Evolutionary conservation across 1,139 yeast species (phyloP).

Genomic region (Yamadazyma oceani): DNA sequence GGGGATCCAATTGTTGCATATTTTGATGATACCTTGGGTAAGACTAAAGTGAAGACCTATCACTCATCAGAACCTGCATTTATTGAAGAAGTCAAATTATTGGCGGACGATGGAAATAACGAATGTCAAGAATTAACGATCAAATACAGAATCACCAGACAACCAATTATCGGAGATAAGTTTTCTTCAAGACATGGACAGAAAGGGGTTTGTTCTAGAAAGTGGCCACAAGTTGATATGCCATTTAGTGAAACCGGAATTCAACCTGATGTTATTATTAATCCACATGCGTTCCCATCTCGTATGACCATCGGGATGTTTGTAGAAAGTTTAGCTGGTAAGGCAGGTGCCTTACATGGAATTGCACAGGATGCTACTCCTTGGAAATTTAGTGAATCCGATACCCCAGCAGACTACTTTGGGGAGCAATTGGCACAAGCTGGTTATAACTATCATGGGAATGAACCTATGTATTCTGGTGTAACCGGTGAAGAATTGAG

Average conservation of each 20-base stretch:
- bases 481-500: conserved; percentile 97
- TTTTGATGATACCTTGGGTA: conserved; percentile 87
- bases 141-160: conserved; percentile 87
- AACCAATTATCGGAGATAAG: conserved; percentile 96
- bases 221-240: conserved; percentile 97
- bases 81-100: conserved; percentile 89
- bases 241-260: conserved; percentile 96
- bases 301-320: conserved; percentile 99
- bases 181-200: conserved; percentile 99
- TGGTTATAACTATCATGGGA: conserved; percentile 97
- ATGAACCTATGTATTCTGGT: conserved; percentile 99
- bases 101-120: conserved; percentile 83
- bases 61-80: conserved; percentile 94
- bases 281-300: conserved; percentile 99
- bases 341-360: conserved; percentile 98
- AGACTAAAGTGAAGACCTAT: conserved; percentile 88
- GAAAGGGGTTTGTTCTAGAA: conserved; percentile 98
- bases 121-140: conserved; percentile 86
- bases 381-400: conserved; percentile 86
- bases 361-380: conserved; percentile 98
- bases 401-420: conserved; percentile 96
- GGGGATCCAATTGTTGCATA: conserved; percentile 96
- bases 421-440: conserved; percentile 87
- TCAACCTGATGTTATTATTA: conserved; percentile 95
- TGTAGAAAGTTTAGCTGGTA: conserved; percentile 96